Conservation (phyloP, 2,329 filamentous ascomycete genomes). For the Beauveria caledonica region DNA sequence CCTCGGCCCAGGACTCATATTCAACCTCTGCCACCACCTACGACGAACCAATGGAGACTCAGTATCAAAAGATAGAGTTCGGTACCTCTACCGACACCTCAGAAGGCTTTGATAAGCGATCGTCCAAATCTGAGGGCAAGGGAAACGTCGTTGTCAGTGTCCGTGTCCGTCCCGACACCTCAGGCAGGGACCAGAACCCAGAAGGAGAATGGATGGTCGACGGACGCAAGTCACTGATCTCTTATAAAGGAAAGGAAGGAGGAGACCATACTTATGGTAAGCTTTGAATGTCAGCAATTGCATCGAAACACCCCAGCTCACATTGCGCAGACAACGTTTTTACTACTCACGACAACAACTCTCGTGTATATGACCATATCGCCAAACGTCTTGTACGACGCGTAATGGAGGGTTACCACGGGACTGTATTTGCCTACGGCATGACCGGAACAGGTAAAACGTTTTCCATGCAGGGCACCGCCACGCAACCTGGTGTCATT, state of each 20-base stretch:
- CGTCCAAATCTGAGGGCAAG: conserved; percentile 62
- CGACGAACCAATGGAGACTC: conserved; percentile 62
- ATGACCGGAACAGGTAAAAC: conserved; percentile 99
- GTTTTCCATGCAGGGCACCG: conserved; percentile 98
- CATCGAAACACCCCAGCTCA: conserved; percentile 15
- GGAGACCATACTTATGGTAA: conserved; percentile 89
- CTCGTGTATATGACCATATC: conserved; percentile 85
- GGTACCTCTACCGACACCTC: conserved; percentile 21
- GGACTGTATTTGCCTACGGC: conserved; percentile 95
- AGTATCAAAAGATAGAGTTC: conserved; percentile 23
- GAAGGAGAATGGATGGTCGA: conserved; percentile 92
- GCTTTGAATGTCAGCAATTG: conserved; percentile 18
- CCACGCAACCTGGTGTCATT: conserved; percentile 90
- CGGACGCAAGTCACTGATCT: conserved; percentile 69
- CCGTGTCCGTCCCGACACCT: conserved; percentile 76
- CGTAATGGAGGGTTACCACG: conserved; percentile 98
- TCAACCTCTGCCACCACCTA: conserved; percentile 84
- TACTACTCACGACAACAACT: conserved; percentile 85
- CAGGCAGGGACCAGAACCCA: conserved; percentile 48
- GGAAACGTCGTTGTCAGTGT: conserved; percentile 96
- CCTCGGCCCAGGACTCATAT: conserved; percentile 86
- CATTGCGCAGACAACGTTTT: conserved; percentile 79
- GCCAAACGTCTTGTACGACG: conserved; percentile 90
- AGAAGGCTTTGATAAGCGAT: conserved; percentile 33
- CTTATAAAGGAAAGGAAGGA: conserved; percentile 79